A percentile compares a stretch with the other conserved stretches of the same genome.
phyloP scores from a whole-genome alignment of 306 rosid species.

The Cucurbita moschata region DNA sequence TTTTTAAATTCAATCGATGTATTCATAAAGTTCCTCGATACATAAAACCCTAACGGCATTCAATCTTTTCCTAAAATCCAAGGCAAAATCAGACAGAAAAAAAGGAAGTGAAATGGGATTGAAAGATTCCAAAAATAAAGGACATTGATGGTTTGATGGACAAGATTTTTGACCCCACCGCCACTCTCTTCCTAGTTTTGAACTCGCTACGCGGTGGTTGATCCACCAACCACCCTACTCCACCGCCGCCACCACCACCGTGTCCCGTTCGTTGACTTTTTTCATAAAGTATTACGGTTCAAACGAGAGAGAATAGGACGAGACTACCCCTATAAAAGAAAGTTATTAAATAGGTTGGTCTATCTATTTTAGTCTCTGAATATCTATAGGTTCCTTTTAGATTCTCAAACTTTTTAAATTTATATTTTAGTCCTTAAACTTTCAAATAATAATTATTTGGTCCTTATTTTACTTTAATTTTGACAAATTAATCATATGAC shows the following conservation, averaged over 20 bases:
- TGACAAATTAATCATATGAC: too few relatives aligned
- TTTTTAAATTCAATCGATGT: not conserved
- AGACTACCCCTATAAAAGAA: not conserved
- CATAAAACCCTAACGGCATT: not conserved
- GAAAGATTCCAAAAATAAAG: conserved; percentile 6
- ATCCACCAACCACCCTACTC: not conserved
- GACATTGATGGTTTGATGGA: not conserved
- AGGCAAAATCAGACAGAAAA: not conserved
- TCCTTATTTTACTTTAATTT: too few relatives aligned
- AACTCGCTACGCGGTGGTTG: not conserved
- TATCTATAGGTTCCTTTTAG: too few relatives aligned
- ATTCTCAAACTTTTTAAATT: too few relatives aligned
- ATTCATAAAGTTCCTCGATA: not conserved
- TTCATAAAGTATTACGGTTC: not conserved
- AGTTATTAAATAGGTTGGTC: not conserved
- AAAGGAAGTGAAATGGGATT: not conserved
- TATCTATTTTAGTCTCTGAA: too few relatives aligned
- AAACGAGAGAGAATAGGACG: not conserved
- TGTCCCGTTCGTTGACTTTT: not conserved
- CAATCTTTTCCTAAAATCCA: conserved; percentile 3
- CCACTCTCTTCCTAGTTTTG: not conserved
- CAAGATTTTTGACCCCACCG: not conserved
- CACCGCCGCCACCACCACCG: not conserved
- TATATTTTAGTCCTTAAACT: too few relatives aligned
- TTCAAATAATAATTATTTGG: too few relatives aligned